A percentile compares a stretch with the other conserved stretches of the same genome.
Evolutionary conservation across 2,329 filamentous ascomycete genomes (phyloP).

Genomic region (Nemania sp.): DNA sequence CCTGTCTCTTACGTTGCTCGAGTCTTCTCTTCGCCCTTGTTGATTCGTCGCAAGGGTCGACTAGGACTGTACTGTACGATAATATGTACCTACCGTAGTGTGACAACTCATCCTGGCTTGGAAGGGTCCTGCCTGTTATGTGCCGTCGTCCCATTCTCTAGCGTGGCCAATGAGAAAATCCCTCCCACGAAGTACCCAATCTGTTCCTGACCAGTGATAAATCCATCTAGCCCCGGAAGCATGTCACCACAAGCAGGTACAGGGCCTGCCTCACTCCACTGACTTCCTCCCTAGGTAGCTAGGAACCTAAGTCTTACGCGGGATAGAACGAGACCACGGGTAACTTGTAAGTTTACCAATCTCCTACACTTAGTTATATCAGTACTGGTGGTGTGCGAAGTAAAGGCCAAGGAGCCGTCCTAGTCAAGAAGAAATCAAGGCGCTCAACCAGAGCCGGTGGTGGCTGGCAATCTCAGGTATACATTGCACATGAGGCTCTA

Average conservation of each 20-base stretch:
- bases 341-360: no score
- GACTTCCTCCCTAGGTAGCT: background rate
- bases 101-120: constrained; percentile 23
- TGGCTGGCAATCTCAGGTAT: background rate
- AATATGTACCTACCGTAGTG: constrained; percentile 13
- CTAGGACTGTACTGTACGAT: constrained; percentile 3
- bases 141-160: constrained; percentile 19
- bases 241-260: background rate
- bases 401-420: constrained; percentile 17
- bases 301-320: no score
- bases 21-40: no score
- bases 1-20: no score
- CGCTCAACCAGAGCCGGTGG: no score
- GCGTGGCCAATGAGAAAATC: constrained; percentile 23
- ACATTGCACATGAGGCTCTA: constrained; percentile 18
- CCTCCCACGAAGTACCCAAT: constrained; percentile 28
- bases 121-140: constrained; percentile 13
- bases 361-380: background rate
- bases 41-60: constrained; percentile 16
- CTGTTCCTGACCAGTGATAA: constrained; percentile 23
- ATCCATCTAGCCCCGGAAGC: constrained; percentile 15
- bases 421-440: background rate
- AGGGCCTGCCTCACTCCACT: background rate
- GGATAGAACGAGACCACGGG: no score
- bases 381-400: constrained; percentile 6